These are phyloP conservation scores for Sarocladiaceae sp. DNA, from an alignment of 2,329 filamentous ascomycete species.

Conservation along the genomic window DNA sequence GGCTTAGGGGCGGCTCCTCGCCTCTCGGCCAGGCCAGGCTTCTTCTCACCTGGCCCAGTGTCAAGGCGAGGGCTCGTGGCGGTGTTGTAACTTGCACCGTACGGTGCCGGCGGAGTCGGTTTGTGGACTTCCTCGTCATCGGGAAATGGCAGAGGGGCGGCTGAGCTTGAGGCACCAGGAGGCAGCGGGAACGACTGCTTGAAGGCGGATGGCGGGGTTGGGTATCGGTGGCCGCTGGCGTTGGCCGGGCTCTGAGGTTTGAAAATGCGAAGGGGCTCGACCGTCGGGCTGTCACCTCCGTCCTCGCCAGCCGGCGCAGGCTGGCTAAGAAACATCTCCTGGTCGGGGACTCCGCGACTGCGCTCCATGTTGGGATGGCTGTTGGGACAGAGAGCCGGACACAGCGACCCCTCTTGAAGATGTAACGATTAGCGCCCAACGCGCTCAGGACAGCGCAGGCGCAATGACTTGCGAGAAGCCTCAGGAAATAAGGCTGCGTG, in stretches of 20 bases:
- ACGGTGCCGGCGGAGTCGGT: conserved; percentile 37
- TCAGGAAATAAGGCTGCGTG: background rate
- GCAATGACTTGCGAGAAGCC: background rate
- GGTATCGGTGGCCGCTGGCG: conserved; percentile 43
- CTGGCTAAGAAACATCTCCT: conserved; percentile 74
- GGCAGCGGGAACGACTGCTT: conserved; percentile 59
- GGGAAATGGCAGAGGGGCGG: conserved; percentile 63
- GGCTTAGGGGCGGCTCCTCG: conserved; percentile 77
- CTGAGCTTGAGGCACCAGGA: conserved; percentile 64
- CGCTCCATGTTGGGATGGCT: conserved; percentile 37
- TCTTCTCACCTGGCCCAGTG: conserved; percentile 48
- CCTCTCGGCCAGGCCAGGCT: conserved; percentile 69
- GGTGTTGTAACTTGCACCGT: conserved; percentile 37
- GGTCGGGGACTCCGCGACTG: conserved; percentile 61
- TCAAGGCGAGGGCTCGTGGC: conserved; percentile 50
- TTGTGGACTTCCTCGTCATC: conserved; percentile 56
- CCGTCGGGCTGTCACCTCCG: conserved; percentile 63
- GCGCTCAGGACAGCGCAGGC: conserved; percentile 1
- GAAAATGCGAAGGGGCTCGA: conserved; percentile 79
- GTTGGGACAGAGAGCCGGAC: background rate
- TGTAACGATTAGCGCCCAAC: conserved; percentile 2
- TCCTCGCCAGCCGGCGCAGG: conserved; percentile 37
- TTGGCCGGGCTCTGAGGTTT: conserved; percentile 66
- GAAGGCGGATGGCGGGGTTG: conserved; percentile 37
- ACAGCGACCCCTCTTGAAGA: background rate